Evolutionary conservation across 495 filamentous ascomycete genomes (phyloP), one percentile per base, ranked within the genome.

Genomic region (Neurospora sp.): DNA sequence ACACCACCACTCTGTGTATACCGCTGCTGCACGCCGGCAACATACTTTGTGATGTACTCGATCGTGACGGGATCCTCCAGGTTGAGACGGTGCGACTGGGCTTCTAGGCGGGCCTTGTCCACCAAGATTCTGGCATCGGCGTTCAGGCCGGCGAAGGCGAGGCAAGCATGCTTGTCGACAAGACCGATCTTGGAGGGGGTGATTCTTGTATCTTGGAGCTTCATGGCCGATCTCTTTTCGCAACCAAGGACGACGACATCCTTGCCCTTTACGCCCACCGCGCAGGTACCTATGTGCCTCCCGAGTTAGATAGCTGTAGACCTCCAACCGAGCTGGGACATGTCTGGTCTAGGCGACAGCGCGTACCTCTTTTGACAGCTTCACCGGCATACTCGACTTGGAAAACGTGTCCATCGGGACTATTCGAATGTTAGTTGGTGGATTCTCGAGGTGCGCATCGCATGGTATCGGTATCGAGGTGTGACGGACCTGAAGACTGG

Each of bases 321-420:
- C n/a, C 39, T 71, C 44, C 39, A 11, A 39, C 46, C 20, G 54
- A 70, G 37, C 70, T 48, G 66, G 38, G 44, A 16, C 18, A 46
- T 20, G 48, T 9, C 72, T 39, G 31, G 69, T 39, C 20, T 31
- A 41, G 69, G 23, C 54, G 37, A 31, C 18, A 48, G 44, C 41
- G 72, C 76, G 39, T 87, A 96, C 94, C 96, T 93, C 96, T 85
- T 86, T 99, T 99, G 73, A 99, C 96, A 72, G 96, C 96, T 87
- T 99, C 96, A 75, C 97, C 92, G 73, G 96, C 96, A 88, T 99
- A 99, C 87, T 99, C 96, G 78, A 99, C 96, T 83, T 99, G 96
- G 87, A 99, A 98, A 77, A 99, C 95, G 86, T 99, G 96, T 83
- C 96, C 96, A 85, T 99, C 96, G 76, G 96, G 96, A 86, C 95